Evolutionary conservation across 768 basidiomycete genomes (phyloP), one percentile per base, ranked within the genome.

Genomic region (Phaeotremella skinneri): DNA sequence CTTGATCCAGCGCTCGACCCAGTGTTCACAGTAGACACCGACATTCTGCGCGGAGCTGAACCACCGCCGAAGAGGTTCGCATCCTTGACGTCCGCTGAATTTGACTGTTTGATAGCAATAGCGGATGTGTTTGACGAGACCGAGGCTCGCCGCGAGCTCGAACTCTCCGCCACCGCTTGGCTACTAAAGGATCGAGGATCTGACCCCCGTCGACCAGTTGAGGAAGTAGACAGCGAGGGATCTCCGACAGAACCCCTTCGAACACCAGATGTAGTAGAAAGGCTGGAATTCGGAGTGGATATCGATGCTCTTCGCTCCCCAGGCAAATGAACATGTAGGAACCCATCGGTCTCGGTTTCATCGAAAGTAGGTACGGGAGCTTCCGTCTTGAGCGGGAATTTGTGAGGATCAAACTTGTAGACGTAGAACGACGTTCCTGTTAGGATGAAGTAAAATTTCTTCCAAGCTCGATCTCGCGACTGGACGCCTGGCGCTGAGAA

Each of bases 381-480:
- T 21, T 68, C 67, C 20, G 25, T 23, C 47, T 73, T 75, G 52
- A 76, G 52, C 6, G 70, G 74, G 56, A 74, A 69, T 47, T 74
- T 73, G 48, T 77, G 73, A 11, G 78, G 70, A 57, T 80, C 80
- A 58, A 77, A 76, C 58, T 77, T 76, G 76, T 76, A 80, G 41
- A 97, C 81, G 65, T 84, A 83, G 73, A 98, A 85, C 62, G 82
- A 80, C n/a, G 96, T 97, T 47, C 96, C 96, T 70, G 96, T 90
- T 26, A 99, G 79, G 68, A 93, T 88, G 72, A 90, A 89, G 64
- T 92, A 81, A 51, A 88, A 85, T 50, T 89, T 81, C 59, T 89
- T 83, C 96, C 96, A 99, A 71, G 91, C 90, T 47, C 96, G 81
- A 73, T 98, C 93, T 72, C 82, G 84, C 5, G 93, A 87, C 75